These are phyloP conservation scores for Linum trigynum DNA, from an alignment of 345 rosid genomes.

Conservation along the genomic window DNA sequence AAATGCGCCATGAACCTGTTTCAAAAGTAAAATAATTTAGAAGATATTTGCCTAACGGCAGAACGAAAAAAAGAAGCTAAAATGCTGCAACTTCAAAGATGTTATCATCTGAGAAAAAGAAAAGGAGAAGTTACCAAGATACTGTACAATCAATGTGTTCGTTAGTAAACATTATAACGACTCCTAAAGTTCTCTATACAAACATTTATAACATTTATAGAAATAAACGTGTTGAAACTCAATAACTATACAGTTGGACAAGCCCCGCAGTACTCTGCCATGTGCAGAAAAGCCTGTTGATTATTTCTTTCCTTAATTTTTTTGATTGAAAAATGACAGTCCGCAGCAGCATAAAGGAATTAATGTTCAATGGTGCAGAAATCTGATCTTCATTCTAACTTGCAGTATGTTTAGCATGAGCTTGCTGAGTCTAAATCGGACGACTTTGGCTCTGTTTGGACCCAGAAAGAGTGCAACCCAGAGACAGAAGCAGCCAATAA, in stretches of 20 bases:
- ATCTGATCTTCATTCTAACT: not conserved
- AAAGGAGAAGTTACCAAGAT: not conserved
- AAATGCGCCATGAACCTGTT: constrained; percentile 70
- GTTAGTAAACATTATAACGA: too few relatives aligned
- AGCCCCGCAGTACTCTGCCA: not conserved
- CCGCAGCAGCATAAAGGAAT: not conserved
- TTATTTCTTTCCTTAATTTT: too few relatives aligned
- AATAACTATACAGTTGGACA: not conserved
- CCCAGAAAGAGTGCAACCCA: not conserved
- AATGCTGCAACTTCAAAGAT: constrained; percentile 1
- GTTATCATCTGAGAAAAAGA: not conserved
- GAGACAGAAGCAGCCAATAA: not conserved
- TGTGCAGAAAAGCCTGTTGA: not conserved
- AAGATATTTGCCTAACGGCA: constrained; percentile 1
- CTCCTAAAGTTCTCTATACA: too few relatives aligned
- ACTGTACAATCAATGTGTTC: too few relatives aligned
- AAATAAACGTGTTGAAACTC: not conserved
- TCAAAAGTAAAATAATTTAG: constrained; percentile 14
- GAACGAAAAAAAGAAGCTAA: constrained; percentile 1
- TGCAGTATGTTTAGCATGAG: not conserved
- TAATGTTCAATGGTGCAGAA: not conserved
- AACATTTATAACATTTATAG: too few relatives aligned
- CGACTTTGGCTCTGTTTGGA: not conserved
- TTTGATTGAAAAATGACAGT: not conserved
- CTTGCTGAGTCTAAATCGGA: not conserved